phyloP scores from a whole-genome alignment of 257 asterid species.

The Perilla frutescens region DNA sequence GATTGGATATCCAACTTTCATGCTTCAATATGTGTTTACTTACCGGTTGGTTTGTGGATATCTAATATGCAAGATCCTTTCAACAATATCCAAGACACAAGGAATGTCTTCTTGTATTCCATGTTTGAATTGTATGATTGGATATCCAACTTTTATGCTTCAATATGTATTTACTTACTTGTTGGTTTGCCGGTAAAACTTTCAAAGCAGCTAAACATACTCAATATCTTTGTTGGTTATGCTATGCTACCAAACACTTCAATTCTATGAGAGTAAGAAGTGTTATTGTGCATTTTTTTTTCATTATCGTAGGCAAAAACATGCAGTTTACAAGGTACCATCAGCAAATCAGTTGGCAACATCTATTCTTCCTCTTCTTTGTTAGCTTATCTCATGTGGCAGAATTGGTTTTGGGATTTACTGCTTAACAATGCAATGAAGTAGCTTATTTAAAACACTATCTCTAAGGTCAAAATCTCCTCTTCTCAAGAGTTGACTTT shows the following conservation, averaged over 20 bases:
- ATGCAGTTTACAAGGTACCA: slow-evolving; percentile 91
- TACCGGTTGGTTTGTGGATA: slow-evolving; percentile 76
- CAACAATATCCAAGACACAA: slow-evolving; percentile 16
- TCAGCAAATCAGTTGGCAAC: slow-evolving; percentile 28
- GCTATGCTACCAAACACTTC: slow-evolving; percentile 98
- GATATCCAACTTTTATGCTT: slow-evolving; percentile 23
- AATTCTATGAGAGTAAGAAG: slow-evolving; percentile 59
- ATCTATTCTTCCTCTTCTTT: slow-evolving; percentile 31
- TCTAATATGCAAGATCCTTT: slow-evolving; percentile 14
- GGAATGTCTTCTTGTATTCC: slow-evolving; percentile 19
- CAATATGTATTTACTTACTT: slow-evolving; percentile 47
- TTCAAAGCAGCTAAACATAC: slow-evolving; percentile 99
- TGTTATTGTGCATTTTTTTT: slow-evolving; percentile 35
- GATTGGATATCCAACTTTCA: slow-evolving; percentile 18
- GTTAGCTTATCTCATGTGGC: slow-evolving; percentile 26
- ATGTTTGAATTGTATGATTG: slow-evolving; percentile 9
- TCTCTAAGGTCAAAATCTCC: slow-evolving; percentile 13
- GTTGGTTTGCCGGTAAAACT: slow-evolving; percentile 99
- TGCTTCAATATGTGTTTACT: slow-evolving; percentile 34
- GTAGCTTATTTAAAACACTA: neutral
- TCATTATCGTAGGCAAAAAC: slow-evolving; percentile 97
- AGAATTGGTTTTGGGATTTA: too few species aligned
- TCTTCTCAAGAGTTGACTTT: neutral
- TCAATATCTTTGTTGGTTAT: slow-evolving; percentile 98
- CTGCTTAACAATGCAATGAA: neutral